Evolutionary conservation across 176 grass and related monocot species (phyloP).

Genomic region (Oryza brachyantha): DNA sequence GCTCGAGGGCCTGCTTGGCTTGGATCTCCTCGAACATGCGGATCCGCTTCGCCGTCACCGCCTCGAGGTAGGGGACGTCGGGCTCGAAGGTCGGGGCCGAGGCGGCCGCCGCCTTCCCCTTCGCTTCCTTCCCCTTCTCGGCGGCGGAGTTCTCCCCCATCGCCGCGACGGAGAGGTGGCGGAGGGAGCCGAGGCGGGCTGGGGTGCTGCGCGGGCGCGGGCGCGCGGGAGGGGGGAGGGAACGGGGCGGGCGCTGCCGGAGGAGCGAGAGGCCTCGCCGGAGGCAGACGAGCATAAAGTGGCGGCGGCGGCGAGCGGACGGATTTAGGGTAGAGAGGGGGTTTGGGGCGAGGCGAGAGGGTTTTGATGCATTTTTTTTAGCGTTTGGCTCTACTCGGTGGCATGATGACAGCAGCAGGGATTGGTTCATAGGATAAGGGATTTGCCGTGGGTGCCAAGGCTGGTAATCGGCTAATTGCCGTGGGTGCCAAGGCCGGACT

Average conservation of each 20-base stretch:
- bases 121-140: conserved; percentile 19
- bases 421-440: not conserved
- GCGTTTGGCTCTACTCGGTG: not conserved
- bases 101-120: conserved; percentile 20
- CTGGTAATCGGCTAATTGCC: no score
- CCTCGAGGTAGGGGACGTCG: conserved; percentile 67
- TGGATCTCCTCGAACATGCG: conserved; percentile 70
- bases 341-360: not conserved
- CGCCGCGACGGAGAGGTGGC: conserved; percentile 5
- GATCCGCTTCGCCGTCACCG: conserved; percentile 58
- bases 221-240: not conserved
- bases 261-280: conserved; percentile 46
- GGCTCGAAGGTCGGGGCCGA: not conserved
- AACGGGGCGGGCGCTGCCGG: not conserved
- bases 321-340: not conserved
- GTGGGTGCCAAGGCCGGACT: no score
- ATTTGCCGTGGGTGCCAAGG: not conserved
- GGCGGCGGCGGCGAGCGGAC: not conserved
- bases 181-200: not conserved
- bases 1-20: conserved; percentile 49
- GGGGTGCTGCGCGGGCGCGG: not conserved
- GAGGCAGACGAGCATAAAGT: conserved; percentile 52
- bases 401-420: not conserved
- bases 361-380: not conserved
- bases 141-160: conserved; percentile 43